phyloP scores from a whole-genome alignment of 176 grass and related monocot genomes.

The Pontederia crassipes region DNA sequence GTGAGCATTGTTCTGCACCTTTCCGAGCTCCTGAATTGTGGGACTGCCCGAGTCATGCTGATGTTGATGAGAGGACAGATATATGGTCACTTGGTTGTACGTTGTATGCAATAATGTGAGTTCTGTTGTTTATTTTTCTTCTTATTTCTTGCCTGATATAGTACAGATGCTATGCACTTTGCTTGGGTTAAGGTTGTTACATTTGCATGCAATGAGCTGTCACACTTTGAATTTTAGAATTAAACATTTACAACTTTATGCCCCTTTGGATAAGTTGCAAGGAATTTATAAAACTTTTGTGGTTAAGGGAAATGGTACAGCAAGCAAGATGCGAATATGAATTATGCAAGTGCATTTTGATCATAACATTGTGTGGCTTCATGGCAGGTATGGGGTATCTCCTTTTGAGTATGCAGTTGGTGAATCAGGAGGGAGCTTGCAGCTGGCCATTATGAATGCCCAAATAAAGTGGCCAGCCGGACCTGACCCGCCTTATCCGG shows the following conservation, averaged over 20 bases:
- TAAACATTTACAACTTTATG: no score
- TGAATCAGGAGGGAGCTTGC: constrained; percentile 66
- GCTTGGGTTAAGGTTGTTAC: no score
- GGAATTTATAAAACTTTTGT: no score
- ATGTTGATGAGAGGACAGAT: constrained; percentile 83
- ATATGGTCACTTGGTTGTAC: constrained; percentile 86
- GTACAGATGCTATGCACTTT: no score
- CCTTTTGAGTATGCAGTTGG: constrained; percentile 78
- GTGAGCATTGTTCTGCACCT: constrained; percentile 54
- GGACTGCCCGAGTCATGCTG: constrained; percentile 49
- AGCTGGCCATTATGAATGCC: constrained; percentile 43
- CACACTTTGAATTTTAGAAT: no score
- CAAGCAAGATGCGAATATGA: no score
- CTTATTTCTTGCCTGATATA: neutral
- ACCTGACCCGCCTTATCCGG: constrained; percentile 35
- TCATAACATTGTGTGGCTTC: neutral
- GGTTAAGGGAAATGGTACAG: no score
- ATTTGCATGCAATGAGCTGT: no score
- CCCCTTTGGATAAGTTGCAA: no score
- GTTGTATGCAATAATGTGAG: constrained; percentile 75
- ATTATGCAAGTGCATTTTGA: no score
- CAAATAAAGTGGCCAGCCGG: constrained; percentile 68
- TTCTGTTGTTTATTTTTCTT: constrained; percentile 2
- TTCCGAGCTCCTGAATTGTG: constrained; percentile 78
- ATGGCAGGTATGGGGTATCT: constrained; percentile 57